Conservation (phyloP, 768 basidiomycete species). For the Termitomyces sp. region DNA sequence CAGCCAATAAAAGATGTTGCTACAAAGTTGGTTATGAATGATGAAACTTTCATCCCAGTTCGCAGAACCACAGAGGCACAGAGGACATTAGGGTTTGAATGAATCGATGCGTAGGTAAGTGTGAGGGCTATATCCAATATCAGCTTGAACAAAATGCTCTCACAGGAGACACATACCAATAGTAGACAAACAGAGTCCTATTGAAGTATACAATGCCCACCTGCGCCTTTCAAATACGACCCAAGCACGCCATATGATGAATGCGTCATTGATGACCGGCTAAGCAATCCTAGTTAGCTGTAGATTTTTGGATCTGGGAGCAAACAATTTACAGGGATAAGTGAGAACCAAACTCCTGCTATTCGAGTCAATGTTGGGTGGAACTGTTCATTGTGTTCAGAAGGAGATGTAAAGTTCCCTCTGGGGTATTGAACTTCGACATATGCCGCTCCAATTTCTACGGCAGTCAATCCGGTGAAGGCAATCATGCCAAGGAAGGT, state of each 20-base stretch:
- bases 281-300: not conserved
- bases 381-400: not conserved
- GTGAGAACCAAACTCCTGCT: not conserved
- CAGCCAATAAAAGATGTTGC: not conserved
- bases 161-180: not conserved
- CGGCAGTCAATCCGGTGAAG: not conserved
- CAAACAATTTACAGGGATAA: not conserved
- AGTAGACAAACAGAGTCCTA: not conserved
- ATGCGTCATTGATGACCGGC: not conserved
- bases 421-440: not conserved
- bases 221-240: not conserved
- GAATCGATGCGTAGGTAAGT: not conserved
- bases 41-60: not conserved
- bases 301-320: not conserved
- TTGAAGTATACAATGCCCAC: not conserved
- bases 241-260: conserved; percentile 2
- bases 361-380: not conserved
- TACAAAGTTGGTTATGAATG: not conserved
- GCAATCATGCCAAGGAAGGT: not conserved
- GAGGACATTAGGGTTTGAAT: not conserved
- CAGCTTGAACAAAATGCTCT: not conserved
- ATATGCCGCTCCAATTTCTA: not conserved
- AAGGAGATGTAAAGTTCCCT: not conserved
- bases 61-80: too few relatives aligned
- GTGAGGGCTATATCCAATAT: not conserved